A percentile compares a stretch with the other conserved stretches of the same genome.
Evolutionary conservation across 768 basidiomycete species (phyloP).

Genomic region (Amanita fuliginea): DNA sequence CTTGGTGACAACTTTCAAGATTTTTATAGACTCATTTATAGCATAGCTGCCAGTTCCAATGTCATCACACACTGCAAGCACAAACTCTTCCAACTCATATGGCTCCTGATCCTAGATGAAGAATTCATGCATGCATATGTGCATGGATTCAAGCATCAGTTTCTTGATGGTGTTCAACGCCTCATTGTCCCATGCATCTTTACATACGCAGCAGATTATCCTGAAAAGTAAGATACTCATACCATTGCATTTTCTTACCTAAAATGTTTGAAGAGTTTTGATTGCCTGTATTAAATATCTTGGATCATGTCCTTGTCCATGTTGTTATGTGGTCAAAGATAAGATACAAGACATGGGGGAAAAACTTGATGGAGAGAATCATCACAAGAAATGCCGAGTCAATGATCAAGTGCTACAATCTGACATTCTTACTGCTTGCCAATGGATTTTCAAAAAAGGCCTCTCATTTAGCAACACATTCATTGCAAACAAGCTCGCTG

Average conservation of each 20-base stretch:
- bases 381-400: slow-evolving; percentile 3
- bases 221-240: slow-evolving; percentile 21
- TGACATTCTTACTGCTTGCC: not conserved
- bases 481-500: not conserved
- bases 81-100: slow-evolving; percentile 21
- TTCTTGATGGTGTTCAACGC: slow-evolving; percentile 18
- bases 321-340: slow-evolving; percentile 18
- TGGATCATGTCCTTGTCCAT: no score
- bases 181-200: slow-evolving; percentile 22
- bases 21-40: not conserved
- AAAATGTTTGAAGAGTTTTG: slow-evolving; percentile 12
- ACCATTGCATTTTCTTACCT: not conserved
- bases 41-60: not conserved
- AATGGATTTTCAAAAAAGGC: not conserved
- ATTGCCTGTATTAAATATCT: slow-evolving; percentile 21
- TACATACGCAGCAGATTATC: slow-evolving; percentile 27
- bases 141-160: slow-evolving; percentile 20
- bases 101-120: slow-evolving; percentile 13
- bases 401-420: not conserved
- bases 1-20: slow-evolving; percentile 8
- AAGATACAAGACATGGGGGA: slow-evolving; percentile 19
- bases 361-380: slow-evolving; percentile 10
- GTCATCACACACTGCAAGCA: slow-evolving; percentile 19
- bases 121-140: slow-evolving; percentile 22
- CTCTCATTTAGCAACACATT: not conserved